Conservation (phyloP, 306 rosid species). For the Leucaena leucocephala region DNA sequence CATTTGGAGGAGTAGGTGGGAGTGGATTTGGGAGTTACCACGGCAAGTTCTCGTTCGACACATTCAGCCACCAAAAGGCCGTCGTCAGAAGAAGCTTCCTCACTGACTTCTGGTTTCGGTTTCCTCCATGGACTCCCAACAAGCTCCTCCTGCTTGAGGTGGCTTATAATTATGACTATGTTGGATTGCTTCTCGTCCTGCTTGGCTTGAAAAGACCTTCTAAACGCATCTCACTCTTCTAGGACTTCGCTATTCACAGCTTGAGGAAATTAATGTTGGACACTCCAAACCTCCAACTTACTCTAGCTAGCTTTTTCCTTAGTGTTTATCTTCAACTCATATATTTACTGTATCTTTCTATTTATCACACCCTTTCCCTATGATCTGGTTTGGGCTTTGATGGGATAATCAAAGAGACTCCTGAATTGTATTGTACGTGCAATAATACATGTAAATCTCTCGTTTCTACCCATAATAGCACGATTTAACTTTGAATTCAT, state of each 20-base stretch:
- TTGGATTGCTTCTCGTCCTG: conserved; percentile 54
- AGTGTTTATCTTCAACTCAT: not conserved
- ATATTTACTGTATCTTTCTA: not conserved
- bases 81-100: conserved; percentile 59
- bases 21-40: conserved; percentile 87
- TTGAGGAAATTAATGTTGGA: too few relatives aligned
- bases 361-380: not conserved
- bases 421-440: too few relatives aligned
- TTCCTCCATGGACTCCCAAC: conserved; percentile 73
- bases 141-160: conserved; percentile 60
- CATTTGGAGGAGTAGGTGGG: conserved; percentile 85
- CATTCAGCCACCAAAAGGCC: conserved; percentile 73
- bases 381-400: not conserved
- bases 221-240: conserved; percentile 20
- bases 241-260: not conserved
- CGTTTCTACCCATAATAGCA: too few relatives aligned
- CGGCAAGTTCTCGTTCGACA: conserved; percentile 82
- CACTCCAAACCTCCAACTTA: not conserved
- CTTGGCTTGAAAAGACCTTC: conserved; percentile 54
- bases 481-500: too few relatives aligned
- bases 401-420: too few relatives aligned
- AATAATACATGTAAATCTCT: too few relatives aligned
- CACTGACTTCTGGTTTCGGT: conserved; percentile 76
- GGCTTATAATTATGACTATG: conserved; percentile 59
- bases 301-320: not conserved